Percentiles rank a stretch among this genome's conserved stretches.
These are phyloP conservation scores for Candida jianshihensis DNA, from an alignment of 805 yeast species.

Conservation along the genomic window DNA sequence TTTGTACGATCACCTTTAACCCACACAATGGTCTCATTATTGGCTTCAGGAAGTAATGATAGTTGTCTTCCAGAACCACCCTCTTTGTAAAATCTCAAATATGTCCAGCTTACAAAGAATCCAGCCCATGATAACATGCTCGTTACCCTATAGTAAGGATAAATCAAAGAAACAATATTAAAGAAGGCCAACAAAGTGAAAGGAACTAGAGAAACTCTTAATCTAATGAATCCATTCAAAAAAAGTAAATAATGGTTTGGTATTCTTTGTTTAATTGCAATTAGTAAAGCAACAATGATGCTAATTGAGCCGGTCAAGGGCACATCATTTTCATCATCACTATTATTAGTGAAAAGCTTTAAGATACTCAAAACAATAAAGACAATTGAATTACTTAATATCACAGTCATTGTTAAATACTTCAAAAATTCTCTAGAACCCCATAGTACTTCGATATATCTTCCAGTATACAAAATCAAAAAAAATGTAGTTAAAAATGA, in stretches of 20 bases:
- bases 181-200: slow-evolving; percentile 20
- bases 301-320: slow-evolving; percentile 15
- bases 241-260: slow-evolving; percentile 45
- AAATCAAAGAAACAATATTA: slow-evolving; percentile 14
- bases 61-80: slow-evolving; percentile 38
- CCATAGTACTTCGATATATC: slow-evolving; percentile 51
- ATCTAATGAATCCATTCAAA: slow-evolving; percentile 37
- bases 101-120: slow-evolving; percentile 32
- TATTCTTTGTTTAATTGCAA: slow-evolving; percentile 49
- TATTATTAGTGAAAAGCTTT: slow-evolving; percentile 3
- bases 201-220: slow-evolving; percentile 23
- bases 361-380: slow-evolving; percentile 22
- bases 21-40: slow-evolving; percentile 17
- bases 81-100: slow-evolving; percentile 32
- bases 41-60: slow-evolving; percentile 33
- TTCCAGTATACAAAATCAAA: slow-evolving; percentile 41
- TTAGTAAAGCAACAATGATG: slow-evolving; percentile 38
- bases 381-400: slow-evolving; percentile 30
- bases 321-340: slow-evolving; percentile 3
- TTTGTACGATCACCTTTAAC: slow-evolving; percentile 20
- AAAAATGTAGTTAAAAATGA: slow-evolving; percentile 31
- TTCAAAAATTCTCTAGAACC: slow-evolving; percentile 39
- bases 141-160: slow-evolving; percentile 5
- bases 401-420: slow-evolving; percentile 31
- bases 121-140: slow-evolving; percentile 20